Base-by-base conservation (phyloP, 139 green algal species). In the Volvox africanus region DNA sequence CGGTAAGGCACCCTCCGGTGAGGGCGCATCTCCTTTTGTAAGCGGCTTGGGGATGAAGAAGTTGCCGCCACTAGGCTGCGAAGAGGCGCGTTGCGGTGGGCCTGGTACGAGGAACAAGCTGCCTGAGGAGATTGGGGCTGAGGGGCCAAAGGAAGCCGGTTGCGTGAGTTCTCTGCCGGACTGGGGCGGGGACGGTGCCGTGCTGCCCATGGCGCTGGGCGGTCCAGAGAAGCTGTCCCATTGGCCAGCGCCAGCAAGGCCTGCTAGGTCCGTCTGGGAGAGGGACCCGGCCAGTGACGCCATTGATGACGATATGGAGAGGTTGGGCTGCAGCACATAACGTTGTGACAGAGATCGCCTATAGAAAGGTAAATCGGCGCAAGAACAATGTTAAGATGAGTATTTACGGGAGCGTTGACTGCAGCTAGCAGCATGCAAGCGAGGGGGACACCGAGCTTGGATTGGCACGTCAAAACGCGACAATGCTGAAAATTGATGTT, bases 301-400 rank as follows among this genome's bases (percentile, higher is more conserved):
- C 61, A 86, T 37, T 61, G 85, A 81, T 26, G 75, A 91, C 21
- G 86, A 92, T n/a, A 94, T 84, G 18, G 88, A 92, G 19, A 94
- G 77, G 78, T 94, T 94, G 44, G 16, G 77, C 77, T 94, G 92
- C 22, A 94, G 24, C 3, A 91, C 92, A 33, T 94, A 94, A 33
- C 92, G 92, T 82, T 93, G 81, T 2, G 76, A 88, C 21, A 91
- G 30, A 44, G 87, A 80, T 35, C 87, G 87, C 71, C 87, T 91
- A 78, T 11, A n/a, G 28, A 22, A 32, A 35, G 65, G 65, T 12
- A 73, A 73, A 73, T 30, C 16, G 5, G 44, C 44, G 9, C 44
- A 55, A 14, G 44, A 9, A 55, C 5, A 55, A 55, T 55, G 44
- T 55, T 55, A 55, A 55, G 44, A 55, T 55, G 44, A n/a, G n/a